phyloP scores from a whole-genome alignment of 176 grass and related monocot genomes.

The Eleusine indica region DNA sequence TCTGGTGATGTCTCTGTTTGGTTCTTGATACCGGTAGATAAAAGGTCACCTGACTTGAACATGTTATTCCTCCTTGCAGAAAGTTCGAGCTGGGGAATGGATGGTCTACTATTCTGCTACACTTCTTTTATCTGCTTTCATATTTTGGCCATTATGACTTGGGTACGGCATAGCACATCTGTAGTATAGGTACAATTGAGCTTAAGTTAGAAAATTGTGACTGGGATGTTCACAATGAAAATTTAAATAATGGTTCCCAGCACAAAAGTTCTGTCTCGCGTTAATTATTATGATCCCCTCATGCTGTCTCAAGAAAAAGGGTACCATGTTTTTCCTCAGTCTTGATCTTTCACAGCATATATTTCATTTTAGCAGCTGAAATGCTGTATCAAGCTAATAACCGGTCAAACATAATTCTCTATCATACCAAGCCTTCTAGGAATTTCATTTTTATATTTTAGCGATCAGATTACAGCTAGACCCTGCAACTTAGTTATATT shows the following conservation, averaged over 20 bases:
- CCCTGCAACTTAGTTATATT: background rate
- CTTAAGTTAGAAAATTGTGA: slow-evolving; percentile 40
- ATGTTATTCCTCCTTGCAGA: slow-evolving; percentile 54
- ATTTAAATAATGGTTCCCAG: slow-evolving; percentile 36
- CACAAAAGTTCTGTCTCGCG: slow-evolving; percentile 7
- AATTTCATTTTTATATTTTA: slow-evolving; percentile 19
- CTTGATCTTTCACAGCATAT: background rate
- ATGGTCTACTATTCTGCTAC: slow-evolving; percentile 50
- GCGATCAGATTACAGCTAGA: background rate
- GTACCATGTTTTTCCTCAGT: background rate
- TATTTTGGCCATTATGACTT: slow-evolving; percentile 41
- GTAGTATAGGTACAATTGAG: slow-evolving; percentile 33
- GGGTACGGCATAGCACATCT: slow-evolving; percentile 43
- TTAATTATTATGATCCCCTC: background rate
- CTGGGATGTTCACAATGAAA: slow-evolving; percentile 30
- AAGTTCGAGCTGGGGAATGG: slow-evolving; percentile 50
- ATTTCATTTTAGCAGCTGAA: slow-evolving; percentile 28
- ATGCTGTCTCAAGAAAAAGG: background rate
- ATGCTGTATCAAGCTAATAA: slow-evolving; percentile 6
- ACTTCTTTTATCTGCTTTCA: slow-evolving; percentile 53
- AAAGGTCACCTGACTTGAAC: slow-evolving; percentile 32
- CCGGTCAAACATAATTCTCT: slow-evolving; percentile 15
- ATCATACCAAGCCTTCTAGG: background rate
- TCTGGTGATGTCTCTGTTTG: background rate
- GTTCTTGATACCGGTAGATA: background rate